These are phyloP conservation scores for Claviceps paspali DNA, from an alignment of 2,329 filamentous ascomycete genomes.

Conservation along the genomic window DNA sequence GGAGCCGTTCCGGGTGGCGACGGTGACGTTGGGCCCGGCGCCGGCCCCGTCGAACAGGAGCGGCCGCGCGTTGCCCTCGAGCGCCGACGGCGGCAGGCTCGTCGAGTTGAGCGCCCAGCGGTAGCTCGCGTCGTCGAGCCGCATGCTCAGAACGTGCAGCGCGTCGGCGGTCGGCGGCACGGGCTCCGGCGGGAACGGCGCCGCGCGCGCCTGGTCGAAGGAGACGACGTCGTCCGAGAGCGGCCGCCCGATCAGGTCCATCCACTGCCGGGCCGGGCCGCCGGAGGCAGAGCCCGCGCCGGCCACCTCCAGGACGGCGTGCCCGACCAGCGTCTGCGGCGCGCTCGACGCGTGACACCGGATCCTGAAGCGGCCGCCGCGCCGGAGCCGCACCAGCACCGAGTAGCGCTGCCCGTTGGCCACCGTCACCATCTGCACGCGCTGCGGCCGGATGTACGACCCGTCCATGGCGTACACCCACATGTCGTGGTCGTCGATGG, in stretches of 20 bases:
- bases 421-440: constrained; percentile 30
- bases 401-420: constrained; percentile 38
- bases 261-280: constrained; percentile 28
- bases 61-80: constrained; percentile 21
- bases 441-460: constrained; percentile 35
- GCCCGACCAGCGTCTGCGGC: constrained; percentile 39
- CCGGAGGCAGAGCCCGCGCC: too few species aligned
- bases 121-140: constrained; percentile 27
- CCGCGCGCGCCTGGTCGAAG: constrained; percentile 26
- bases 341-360: constrained; percentile 32
- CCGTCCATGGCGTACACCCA: constrained; percentile 40
- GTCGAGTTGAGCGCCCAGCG: constrained; percentile 37
- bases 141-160: constrained; percentile 29
- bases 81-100: constrained; percentile 23
- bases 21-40: constrained; percentile 25
- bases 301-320: constrained; percentile 29
- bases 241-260: constrained; percentile 32
- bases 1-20: constrained; percentile 28
- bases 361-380: constrained; percentile 33
- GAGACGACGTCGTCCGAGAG: constrained; percentile 24
- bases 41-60: constrained; percentile 25
- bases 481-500: constrained; percentile 37
- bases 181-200: constrained; percentile 31
- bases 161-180: constrained; percentile 27
- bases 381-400: constrained; percentile 23